Evolutionary conservation across 352 stramenopile genomes (phyloP), one percentile per base, ranked within the genome.

Genomic region (Thraustochytrium sp.): DNA sequence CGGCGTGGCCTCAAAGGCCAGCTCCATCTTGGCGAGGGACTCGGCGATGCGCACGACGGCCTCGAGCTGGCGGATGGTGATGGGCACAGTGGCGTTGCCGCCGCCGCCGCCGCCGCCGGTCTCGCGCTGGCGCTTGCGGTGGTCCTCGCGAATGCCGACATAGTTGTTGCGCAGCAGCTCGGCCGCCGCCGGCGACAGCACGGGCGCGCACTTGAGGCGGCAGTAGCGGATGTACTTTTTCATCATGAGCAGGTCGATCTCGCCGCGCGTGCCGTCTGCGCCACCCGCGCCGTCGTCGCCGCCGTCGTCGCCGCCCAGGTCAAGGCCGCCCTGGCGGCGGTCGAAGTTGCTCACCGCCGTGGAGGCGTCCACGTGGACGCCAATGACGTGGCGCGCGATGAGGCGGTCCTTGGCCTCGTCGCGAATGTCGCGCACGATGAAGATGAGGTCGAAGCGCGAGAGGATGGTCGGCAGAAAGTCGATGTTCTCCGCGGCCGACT

Each of bases 141-240:
- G 95, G 16, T 85, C 38, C 53, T 84, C 34, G 46, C 97, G 93
- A 62, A 99, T 98, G 26, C 93, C 94, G 2, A 99, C 96, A 88
- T 99, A 99, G 84, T 96, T 96, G 87, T 96, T 96, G 59, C 97
- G 91, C 36, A 99, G 90, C 37, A 97, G 89, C 77, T 98, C 90
- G 21, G 93, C 93, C 0, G 95, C 94, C 53, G 92, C 90, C 61
- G 95, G 89, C 2, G 92, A 96, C n/a, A 99, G 89, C 23, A 68
- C 40, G 36, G 92, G 90, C 16, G 93, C 90, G 64, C 95, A 98
- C 48, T 95, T 96, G 3, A 92, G 90, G 46, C 97, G 94, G 86
- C 94, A 98, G 87, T 99, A 99, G 64, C 96, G 96, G 86, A 99
- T 96, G 85, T 98, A 99, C 87, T 96, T 94, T 86, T 99, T 99